phyloP scores from a whole-genome alignment of 2,329 filamentous ascomycete genomes.

The Ophiostoma ips region DNA sequence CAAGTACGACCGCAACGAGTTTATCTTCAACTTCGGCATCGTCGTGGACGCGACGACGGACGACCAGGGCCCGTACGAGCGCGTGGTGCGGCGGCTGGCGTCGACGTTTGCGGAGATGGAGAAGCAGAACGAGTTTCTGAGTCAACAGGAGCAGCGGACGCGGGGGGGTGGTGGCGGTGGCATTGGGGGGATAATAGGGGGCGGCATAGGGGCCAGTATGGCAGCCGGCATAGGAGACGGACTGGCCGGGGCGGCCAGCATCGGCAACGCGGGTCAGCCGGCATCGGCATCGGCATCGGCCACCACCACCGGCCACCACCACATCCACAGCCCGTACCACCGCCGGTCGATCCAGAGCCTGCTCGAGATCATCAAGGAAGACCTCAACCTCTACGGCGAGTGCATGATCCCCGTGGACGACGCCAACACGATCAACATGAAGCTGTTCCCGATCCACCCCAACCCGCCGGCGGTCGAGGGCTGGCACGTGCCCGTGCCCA shows the following conservation, averaged over 20 bases:
- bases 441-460: conserved; percentile 74
- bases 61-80: conserved; percentile 68
- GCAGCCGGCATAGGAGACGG: too few relatives aligned
- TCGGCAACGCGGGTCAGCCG: conserved; percentile 14
- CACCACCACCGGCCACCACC: conserved; percentile 1
- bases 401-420: conserved; percentile 98
- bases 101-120: conserved; percentile 79
- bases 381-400: conserved; percentile 93
- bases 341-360: conserved; percentile 67
- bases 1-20: conserved; percentile 82
- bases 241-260: too few relatives aligned
- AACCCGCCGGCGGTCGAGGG: conserved; percentile 64
- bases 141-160: conserved; percentile 25
- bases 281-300: not conserved
- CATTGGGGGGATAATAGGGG: conserved; percentile 13
- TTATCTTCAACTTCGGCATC: conserved; percentile 96
- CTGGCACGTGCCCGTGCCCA: conserved; percentile 80
- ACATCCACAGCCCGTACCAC: conserved; percentile 15
- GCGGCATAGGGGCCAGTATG: not conserved
- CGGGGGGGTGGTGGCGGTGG: conserved; percentile 19
- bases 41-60: conserved; percentile 28
- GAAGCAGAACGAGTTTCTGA: conserved; percentile 77
- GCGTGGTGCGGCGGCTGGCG: conserved; percentile 74
- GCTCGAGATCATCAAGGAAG: conserved; percentile 67
- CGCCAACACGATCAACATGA: conserved; percentile 90